Evolutionary conservation across 192 early-diverging fungal species (phyloP).

Genomic region (Gaertneriomyces sp.): DNA sequence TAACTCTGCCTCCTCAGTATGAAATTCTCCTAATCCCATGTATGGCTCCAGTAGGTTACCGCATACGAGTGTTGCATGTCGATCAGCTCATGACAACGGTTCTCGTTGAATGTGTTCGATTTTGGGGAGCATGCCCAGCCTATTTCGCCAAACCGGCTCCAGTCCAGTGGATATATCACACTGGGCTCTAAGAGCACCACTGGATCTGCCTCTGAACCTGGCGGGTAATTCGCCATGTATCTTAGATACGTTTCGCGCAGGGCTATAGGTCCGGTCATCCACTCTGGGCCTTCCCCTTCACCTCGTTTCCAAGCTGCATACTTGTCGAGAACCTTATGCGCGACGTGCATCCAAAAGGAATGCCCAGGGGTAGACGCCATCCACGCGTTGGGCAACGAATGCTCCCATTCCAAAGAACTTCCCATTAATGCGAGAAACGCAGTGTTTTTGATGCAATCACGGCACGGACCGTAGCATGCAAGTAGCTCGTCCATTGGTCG

Average conservation of each 20-base stretch:
- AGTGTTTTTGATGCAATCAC: not conserved
- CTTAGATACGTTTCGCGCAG: conserved; percentile 9
- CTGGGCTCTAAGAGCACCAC: not conserved
- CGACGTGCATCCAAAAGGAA: conserved; percentile 34
- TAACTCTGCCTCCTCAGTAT: too few species aligned
- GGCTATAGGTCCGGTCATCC: conserved; percentile 30
- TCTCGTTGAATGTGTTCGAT: conserved; percentile 6
- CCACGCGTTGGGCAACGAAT: conserved; percentile 40
- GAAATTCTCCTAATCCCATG: conserved; percentile 3
- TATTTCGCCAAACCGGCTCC: not conserved
- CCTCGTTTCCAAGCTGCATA: not conserved
- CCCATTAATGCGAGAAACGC: conserved; percentile 8
- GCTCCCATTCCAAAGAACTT: conserved; percentile 9
- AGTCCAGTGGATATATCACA: conserved; percentile 22
- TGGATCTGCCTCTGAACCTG: not conserved
- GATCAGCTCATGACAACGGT: conserved; percentile 4
- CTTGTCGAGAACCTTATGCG: conserved; percentile 9
- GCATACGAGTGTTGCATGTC: conserved; percentile 9
- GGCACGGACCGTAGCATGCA: not conserved
- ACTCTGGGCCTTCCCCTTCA: conserved; percentile 17
- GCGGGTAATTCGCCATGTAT: not conserved
- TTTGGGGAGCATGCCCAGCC: conserved; percentile 10
- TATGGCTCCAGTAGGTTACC: conserved; percentile 30
- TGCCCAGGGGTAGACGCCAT: conserved; percentile 40
- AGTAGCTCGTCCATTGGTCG: conserved; percentile 21